phyloP scores from a whole-genome alignment of 2,329 filamentous ascomycete species.

The Colletotrichum sp. region DNA sequence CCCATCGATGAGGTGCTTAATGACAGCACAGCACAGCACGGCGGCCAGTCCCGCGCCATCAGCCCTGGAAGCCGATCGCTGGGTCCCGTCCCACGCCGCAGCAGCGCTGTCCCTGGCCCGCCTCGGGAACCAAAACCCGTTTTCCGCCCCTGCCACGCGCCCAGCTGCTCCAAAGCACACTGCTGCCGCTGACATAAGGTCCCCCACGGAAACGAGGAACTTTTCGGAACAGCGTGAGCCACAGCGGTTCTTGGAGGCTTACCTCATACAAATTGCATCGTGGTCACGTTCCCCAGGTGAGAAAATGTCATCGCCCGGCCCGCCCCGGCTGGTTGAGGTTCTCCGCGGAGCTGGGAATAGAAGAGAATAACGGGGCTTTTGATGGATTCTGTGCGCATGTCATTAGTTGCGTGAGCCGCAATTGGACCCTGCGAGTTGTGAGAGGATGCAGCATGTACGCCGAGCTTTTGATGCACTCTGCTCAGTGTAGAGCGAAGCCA shows the following conservation, averaged over 20 bases:
- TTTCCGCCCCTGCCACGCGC: neutral
- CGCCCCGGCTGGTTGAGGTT: neutral
- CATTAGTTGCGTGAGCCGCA: neutral
- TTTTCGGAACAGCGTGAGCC: neutral
- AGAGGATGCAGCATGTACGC: neutral
- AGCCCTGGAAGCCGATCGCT: neutral
- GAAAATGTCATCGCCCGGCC: neutral
- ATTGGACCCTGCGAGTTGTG: neutral
- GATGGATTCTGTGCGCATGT: neutral
- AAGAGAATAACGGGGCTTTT: neutral
- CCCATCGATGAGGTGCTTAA: neutral
- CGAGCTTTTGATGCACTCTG: neutral
- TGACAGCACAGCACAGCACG: neutral
- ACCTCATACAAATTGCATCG: neutral
- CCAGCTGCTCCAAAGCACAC: neutral
- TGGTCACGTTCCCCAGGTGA: neutral
- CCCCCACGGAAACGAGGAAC: neutral
- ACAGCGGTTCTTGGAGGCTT: neutral
- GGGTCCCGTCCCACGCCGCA: neutral
- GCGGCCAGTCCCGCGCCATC: neutral
- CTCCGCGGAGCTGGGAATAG: neutral
- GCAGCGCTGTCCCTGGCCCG: neutral
- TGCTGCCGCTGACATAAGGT: neutral
- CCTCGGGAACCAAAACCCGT: neutral
- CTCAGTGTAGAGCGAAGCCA: neutral